These are phyloP conservation scores for Triangularia setosa DNA, from an alignment of 2,329 filamentous ascomycete species.

Conservation along the genomic window DNA sequence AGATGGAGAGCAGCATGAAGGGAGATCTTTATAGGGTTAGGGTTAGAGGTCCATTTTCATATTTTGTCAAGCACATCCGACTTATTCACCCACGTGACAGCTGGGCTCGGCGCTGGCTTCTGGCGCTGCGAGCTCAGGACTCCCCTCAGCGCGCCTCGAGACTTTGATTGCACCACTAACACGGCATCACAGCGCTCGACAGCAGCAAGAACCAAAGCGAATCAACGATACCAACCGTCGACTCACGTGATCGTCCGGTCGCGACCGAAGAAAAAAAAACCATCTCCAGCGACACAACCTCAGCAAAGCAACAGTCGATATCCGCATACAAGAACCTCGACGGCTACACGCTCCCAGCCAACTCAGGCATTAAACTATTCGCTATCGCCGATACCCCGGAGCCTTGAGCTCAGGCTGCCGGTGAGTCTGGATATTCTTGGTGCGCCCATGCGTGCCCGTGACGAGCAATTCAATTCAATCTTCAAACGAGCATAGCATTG, in stretches of 20 bases:
- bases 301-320: background rate
- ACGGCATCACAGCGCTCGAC: background rate
- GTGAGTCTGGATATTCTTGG: conserved; percentile 6
- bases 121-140: background rate
- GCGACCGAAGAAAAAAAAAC: conserved; percentile 1
- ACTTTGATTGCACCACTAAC: background rate
- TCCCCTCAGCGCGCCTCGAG: background rate
- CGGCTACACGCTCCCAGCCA: conserved; percentile 3
- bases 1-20: no score
- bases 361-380: background rate
- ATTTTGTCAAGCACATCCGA: background rate
- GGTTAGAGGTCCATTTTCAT: background rate
- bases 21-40: background rate
- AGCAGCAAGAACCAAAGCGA: background rate
- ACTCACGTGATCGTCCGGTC: conserved; percentile 2
- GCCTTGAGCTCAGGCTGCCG: conserved; percentile 16
- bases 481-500: background rate
- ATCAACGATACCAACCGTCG: background rate
- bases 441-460: background rate
- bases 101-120: background rate
- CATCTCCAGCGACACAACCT: background rate
- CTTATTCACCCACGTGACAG: background rate
- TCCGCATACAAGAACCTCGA: conserved; percentile 5
- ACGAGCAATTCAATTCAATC: background rate
- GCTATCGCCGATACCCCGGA: conserved; percentile 2